Evolutionary conservation across 768 basidiomycete genomes (phyloP), one percentile per base, ranked within the genome.

Genomic region (Mycena vitilis): DNA sequence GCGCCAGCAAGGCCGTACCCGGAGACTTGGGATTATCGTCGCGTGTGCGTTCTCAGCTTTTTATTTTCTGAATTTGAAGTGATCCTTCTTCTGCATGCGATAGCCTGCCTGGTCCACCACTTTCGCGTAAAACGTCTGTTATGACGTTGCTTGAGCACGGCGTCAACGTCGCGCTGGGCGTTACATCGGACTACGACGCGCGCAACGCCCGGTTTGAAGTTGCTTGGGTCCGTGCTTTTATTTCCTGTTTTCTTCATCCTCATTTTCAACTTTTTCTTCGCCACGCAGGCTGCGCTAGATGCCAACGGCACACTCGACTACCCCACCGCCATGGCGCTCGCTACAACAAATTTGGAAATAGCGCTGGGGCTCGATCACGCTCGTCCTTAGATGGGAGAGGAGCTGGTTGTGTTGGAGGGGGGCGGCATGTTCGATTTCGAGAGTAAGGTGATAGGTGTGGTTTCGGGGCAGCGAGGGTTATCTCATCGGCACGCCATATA

Each of bases 201-300:
- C 86, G 89, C 34, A 92, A 91, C 68, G 85, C 88, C 2, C 83
- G 92, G 10, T 91, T 94, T 65, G 93, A 95, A 22, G 67, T 84
- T 4, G 86, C 81, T 42, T 87, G 87, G 87, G 88, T 86, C 70
- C 44, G 78, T 77, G 15, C 51, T 63, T 42, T 48, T 11, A n/a
- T 56, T 10, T 58, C 8, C 25, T 49, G 45, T 25, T 49, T 7
- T n/a, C 25, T 30, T n/a, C 30, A 40, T 10, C 18, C 16, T 18
- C 15, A 15, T 45, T 9, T 36, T 53, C 6, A 38, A 38, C 34
- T 25, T n/a, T 22, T n/a, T n/a, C n/a, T n/a, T n/a, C n/a, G n/a
- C 44, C 22, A 55, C 45, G 16, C 40, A 82, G 83, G 81, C 69
- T 7, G 75, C 77, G n/a, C 58, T 80, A 4, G 81, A 79, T 37